Percentiles rank a stretch among this genome's conserved stretches.
Evolutionary conservation across 2,329 filamentous ascomycete species (phyloP).

Genomic region (Sarocladium brachiariae): DNA sequence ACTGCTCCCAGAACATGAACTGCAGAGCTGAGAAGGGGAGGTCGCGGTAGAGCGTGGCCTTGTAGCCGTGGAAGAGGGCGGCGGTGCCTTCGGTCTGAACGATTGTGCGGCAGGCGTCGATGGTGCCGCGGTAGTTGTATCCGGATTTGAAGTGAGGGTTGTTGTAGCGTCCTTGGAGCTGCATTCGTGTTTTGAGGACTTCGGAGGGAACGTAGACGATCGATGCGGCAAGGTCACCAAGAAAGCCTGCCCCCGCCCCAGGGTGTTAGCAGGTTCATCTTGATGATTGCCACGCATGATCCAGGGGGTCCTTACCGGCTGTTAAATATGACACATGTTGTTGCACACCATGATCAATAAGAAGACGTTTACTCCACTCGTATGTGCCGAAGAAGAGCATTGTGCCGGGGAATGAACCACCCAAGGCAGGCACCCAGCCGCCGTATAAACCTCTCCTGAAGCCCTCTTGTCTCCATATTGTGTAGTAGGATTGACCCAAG

Average conservation of each 20-base stretch:
- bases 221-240: slow-evolving; percentile 87
- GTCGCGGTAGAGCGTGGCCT: slow-evolving; percentile 89
- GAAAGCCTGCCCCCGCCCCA: too few species aligned
- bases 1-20: slow-evolving; percentile 97
- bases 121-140: slow-evolving; percentile 87
- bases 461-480: slow-evolving; percentile 89
- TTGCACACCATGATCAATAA: slow-evolving; percentile 79
- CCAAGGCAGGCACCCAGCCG: slow-evolving; percentile 83
- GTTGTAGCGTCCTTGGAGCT: slow-evolving; percentile 90
- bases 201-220: slow-evolving; percentile 95
- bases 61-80: slow-evolving; percentile 94
- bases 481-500: slow-evolving; percentile 83
- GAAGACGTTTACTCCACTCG: slow-evolving; percentile 84
- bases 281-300: too few species aligned
- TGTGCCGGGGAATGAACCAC: slow-evolving; percentile 90
- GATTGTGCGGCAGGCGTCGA: slow-evolving; percentile 81
- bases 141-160: slow-evolving; percentile 91
- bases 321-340: slow-evolving; percentile 80
- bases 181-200: slow-evolving; percentile 92
- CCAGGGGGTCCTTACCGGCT: slow-evolving; percentile 71
- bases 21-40: slow-evolving; percentile 93
- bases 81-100: slow-evolving; percentile 71
- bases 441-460: slow-evolving; percentile 80
- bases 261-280: too few species aligned
- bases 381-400: slow-evolving; percentile 95